Evolutionary conservation across 2,329 filamentous ascomycete species (phyloP), one percentile per base, ranked within the genome.

Genomic region (Lojkania enalia): DNA sequence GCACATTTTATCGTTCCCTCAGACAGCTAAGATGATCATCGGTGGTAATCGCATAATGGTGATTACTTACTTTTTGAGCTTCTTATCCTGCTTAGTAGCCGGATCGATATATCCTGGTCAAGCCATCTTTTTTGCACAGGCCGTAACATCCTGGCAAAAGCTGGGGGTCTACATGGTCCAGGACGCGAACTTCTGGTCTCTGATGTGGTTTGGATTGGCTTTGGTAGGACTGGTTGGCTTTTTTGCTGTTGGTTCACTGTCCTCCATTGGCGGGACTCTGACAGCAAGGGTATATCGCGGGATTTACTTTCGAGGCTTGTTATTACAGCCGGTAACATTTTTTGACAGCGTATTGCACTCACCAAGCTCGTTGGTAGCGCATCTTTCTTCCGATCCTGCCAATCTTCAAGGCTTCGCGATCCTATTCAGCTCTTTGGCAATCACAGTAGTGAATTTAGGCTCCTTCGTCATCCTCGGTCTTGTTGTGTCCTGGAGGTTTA

Each of bases 361-460:
- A 7, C 84, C 89, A 4, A 91, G 91, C 54, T 87, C 88, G 1
- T 74, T 96, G 59, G 95, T 89, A 0, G 88, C 33, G 3, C 92
- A 95, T 72, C 76, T 96, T 12, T 91, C 88, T 1, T 95, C 89
- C 0, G 86, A 95, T 69, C 89, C 90, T 0, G 95, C 89, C 0
- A 86, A 95, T 63, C 67, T 84, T 6, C 78, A 83, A 60, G 78
- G 83, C 60, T 69, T 84, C 7, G 78, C 95, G 27, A 87, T 90
- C 20, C 89, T 90, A 9, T 82, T 96, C 42, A 91, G 86, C 54
- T 91, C 90, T 37, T 81, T 84, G 72, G 74, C 35, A 11, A 48
- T 73, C 15, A 70, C 81, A 4, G 76, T 86, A 55, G 77, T 88
- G 0, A 96, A 90, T 0, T 76, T 96, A 11, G 66, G 90, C 40